Conservation (phyloP, 345 rosid genomes). For the Nephelium lappaceum region DNA sequence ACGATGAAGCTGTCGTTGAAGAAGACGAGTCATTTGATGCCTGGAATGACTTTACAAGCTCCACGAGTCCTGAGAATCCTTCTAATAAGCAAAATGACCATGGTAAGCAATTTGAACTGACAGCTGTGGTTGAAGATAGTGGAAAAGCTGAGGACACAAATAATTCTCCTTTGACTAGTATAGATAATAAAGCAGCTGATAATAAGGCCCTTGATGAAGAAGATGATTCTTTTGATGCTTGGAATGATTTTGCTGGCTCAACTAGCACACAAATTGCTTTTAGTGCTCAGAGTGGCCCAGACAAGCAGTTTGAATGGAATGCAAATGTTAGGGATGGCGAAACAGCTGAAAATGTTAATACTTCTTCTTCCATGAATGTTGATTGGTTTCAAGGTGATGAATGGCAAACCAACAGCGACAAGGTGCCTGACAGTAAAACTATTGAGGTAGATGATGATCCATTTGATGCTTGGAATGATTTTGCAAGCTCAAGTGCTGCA, state of each 20-base stretch:
- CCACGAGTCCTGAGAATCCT: slow-evolving; percentile 44
- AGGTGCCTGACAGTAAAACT: slow-evolving; percentile 30
- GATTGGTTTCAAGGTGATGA: slow-evolving; percentile 39
- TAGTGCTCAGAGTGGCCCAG: slow-evolving; percentile 33
- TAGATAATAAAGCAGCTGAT: slow-evolving; percentile 29
- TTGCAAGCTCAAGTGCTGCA: slow-evolving; percentile 54
- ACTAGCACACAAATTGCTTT: slow-evolving; percentile 38
- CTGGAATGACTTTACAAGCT: slow-evolving; percentile 78
- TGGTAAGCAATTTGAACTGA: not conserved
- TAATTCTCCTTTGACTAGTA: not conserved
- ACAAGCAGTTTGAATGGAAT: slow-evolving; percentile 26
- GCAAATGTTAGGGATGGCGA: slow-evolving; percentile 17
- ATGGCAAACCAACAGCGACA: slow-evolving; percentile 35
- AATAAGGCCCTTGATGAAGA: slow-evolving; percentile 36
- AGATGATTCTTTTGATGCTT: slow-evolving; percentile 50
- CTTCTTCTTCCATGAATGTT: slow-evolving; percentile 15
- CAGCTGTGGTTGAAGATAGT: not conserved
- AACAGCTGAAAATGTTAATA: slow-evolving; percentile 17
- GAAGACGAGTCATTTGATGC: slow-evolving; percentile 49
- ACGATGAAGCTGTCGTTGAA: slow-evolving; percentile 31
- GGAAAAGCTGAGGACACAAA: slow-evolving; percentile 12
- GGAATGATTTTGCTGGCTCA: slow-evolving; percentile 84
- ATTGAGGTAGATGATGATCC: slow-evolving; percentile 48
- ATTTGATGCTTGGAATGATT: slow-evolving; percentile 70
- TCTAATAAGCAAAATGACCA: slow-evolving; percentile 9